phyloP scores from a whole-genome alignment of 2,329 filamentous ascomycete genomes.

The Ceratocystis colombiana region DNA sequence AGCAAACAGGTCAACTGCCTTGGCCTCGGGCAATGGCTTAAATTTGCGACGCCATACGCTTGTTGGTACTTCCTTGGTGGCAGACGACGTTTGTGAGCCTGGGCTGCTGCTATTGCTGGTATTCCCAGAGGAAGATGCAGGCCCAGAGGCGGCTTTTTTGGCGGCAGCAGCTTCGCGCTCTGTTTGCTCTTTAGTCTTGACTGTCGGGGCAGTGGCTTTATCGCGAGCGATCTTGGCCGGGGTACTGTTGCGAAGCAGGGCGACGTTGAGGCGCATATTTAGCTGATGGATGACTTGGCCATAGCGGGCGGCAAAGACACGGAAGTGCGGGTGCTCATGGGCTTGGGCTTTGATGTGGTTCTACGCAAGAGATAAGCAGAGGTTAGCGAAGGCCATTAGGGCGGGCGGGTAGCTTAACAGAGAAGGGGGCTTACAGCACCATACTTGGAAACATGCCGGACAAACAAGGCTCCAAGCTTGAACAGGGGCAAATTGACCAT shows the following conservation, averaged over 20 bases:
- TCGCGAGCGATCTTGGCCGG: conserved; percentile 51
- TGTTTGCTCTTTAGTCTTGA: conserved; percentile 53
- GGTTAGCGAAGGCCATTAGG: neutral
- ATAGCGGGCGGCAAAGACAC: conserved; percentile 49
- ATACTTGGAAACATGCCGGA: conserved; percentile 59
- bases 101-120: neutral
- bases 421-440: conserved; percentile 46
- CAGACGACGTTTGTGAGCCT: neutral
- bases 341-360: conserved; percentile 57
- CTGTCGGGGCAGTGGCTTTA: conserved; percentile 52
- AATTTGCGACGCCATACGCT: conserved; percentile 56
- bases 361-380: conserved; percentile 33
- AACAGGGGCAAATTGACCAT: conserved; percentile 60
- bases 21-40: conserved; percentile 51
- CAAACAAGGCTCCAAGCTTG: conserved; percentile 54
- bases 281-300: conserved; percentile 56
- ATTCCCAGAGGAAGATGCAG: neutral
- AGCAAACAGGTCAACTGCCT: conserved; percentile 57
- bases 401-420: neutral
- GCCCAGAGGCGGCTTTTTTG: neutral
- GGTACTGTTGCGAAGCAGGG: conserved; percentile 47
- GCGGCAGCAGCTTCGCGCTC: conserved; percentile 40
- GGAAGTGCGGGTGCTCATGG: conserved; percentile 54
- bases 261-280: conserved; percentile 55
- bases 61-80: conserved; percentile 21